Evolutionary conservation across 768 basidiomycete genomes (phyloP).

Genomic region (Suillus discolor): DNA sequence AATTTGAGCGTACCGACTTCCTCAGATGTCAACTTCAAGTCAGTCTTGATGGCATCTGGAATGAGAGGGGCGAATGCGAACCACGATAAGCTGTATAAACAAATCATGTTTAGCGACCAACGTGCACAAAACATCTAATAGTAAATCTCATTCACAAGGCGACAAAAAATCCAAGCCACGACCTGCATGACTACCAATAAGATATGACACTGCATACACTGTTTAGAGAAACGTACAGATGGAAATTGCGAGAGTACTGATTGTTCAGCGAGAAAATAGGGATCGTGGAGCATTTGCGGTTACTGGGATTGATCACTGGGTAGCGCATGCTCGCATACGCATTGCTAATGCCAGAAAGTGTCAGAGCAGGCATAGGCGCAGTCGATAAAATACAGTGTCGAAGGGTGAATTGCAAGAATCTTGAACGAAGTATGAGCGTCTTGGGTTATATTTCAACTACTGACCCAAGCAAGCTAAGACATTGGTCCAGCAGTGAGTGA

Average conservation of each 20-base stretch:
- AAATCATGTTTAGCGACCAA: slow-evolving; percentile 23
- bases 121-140: slow-evolving; percentile 5
- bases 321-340: background rate
- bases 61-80: slow-evolving; percentile 66
- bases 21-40: slow-evolving; percentile 48
- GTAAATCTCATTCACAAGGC: slow-evolving; percentile 37
- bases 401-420: background rate
- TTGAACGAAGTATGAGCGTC: background rate
- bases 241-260: slow-evolving; percentile 52
- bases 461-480: background rate
- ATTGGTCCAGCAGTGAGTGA: background rate
- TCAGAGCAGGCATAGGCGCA: background rate
- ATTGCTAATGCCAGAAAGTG: background rate
- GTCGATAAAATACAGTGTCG: background rate
- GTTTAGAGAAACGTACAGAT: slow-evolving; percentile 38
- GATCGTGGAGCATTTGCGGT: slow-evolving; percentile 52
- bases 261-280: slow-evolving; percentile 51
- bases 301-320: slow-evolving; percentile 46
- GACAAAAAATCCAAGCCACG: slow-evolving; percentile 51
- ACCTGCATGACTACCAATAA: slow-evolving; percentile 19
- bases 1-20: slow-evolving; percentile 39
- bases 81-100: slow-evolving; percentile 40
- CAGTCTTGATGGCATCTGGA: slow-evolving; percentile 54
- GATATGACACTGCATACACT: slow-evolving; percentile 26
- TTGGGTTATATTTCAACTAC: background rate